These are phyloP conservation scores for Cordyceps javanica DNA, from an alignment of 2,329 filamentous ascomycete species.

Conservation along the genomic window DNA sequence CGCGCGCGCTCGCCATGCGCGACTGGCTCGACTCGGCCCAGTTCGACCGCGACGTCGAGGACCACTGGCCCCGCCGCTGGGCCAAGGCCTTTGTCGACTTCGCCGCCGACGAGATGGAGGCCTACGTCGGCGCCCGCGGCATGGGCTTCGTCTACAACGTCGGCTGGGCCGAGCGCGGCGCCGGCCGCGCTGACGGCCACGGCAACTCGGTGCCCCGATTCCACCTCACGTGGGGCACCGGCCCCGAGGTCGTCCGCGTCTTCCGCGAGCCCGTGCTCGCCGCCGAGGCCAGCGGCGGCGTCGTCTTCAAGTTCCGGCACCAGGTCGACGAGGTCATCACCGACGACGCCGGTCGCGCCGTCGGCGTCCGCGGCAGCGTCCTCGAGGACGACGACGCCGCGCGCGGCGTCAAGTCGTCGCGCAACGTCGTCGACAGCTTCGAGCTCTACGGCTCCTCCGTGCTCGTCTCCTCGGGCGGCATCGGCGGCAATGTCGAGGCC, in stretches of 20 bases:
- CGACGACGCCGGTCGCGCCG: constrained; percentile 43
- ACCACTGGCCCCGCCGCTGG: constrained; percentile 54
- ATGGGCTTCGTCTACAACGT: constrained; percentile 48
- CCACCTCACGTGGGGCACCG: constrained; percentile 56
- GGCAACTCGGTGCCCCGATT: constrained; percentile 60
- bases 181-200: constrained; percentile 49
- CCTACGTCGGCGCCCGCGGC: constrained; percentile 48
- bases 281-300: constrained; percentile 45
- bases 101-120: constrained; percentile 52
- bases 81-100: constrained; percentile 60
- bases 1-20: constrained; percentile 48
- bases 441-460: constrained; percentile 48
- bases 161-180: constrained; percentile 56
- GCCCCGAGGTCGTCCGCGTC: constrained; percentile 52
- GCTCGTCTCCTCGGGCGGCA: constrained; percentile 51
- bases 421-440: constrained; percentile 43
- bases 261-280: constrained; percentile 50
- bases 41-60: constrained; percentile 51
- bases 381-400: constrained; percentile 43
- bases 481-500: constrained; percentile 55
- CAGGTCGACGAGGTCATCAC: constrained; percentile 50
- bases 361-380: constrained; percentile 48
- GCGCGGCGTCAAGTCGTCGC: constrained; percentile 47
- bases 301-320: constrained; percentile 51
- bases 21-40: constrained; percentile 53